Percentiles rank a stretch among this genome's conserved stretches.
Conservation (phyloP, 1,284 basidiomycete species). For the Farysia itapuensis region DNA sequence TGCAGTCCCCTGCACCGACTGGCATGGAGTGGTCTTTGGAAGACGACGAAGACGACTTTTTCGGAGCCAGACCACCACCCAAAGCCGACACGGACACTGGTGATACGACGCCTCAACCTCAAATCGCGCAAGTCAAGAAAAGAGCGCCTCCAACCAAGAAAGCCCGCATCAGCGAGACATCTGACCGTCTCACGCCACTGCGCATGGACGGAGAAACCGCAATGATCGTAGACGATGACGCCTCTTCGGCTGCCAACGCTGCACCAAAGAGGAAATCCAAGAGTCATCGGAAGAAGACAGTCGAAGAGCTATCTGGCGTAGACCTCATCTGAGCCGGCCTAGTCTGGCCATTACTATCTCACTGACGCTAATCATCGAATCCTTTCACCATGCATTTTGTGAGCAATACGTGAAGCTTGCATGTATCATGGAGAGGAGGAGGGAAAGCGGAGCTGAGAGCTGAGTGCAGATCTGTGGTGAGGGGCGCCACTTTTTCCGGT, state of each 20-base stretch:
- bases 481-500: no score
- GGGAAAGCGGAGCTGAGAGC: no score
- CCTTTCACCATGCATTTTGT: no score
- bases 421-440: no score
- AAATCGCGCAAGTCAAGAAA: slow-evolving; percentile 20
- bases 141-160: slow-evolving; percentile 10
- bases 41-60: slow-evolving; percentile 60
- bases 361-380: no score
- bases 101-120: slow-evolving; percentile 35
- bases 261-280: slow-evolving; percentile 33
- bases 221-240: no score
- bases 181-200: slow-evolving; percentile 27
- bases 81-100: slow-evolving; percentile 33
- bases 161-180: slow-evolving; percentile 19
- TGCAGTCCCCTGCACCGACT: slow-evolving; percentile 8
- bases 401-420: no score
- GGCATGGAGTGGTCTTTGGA: slow-evolving; percentile 50
- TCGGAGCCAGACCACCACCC: slow-evolving; percentile 43
- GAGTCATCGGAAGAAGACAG: slow-evolving; percentile 41
- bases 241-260: slow-evolving; percentile 1
- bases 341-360: no score
- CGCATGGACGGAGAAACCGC: slow-evolving; percentile 15
- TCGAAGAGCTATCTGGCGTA: slow-evolving; percentile 34
- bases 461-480: no score
- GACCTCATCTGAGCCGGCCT: slow-evolving; percentile 8